A percentile compares a stretch with the other conserved stretches of the same genome.
Conservation (phyloP, 805 yeast genomes). For the Monosporozyma solicola region DNA sequence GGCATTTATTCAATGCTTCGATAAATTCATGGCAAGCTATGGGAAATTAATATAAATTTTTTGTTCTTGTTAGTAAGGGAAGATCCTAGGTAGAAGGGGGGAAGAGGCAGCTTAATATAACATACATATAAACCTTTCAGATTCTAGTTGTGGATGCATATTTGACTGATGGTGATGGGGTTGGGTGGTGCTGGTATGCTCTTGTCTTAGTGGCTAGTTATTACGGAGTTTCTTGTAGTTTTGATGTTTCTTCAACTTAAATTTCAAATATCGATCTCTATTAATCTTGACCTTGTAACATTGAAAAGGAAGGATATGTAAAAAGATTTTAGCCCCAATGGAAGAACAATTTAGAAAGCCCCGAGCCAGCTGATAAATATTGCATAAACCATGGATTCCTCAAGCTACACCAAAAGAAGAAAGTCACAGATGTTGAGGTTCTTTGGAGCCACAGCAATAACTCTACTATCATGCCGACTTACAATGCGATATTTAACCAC, state of each 20-base stretch:
- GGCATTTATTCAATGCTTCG: constrained; percentile 85
- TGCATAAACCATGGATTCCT: background rate
- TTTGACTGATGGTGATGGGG: background rate
- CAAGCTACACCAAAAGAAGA: constrained; percentile 50
- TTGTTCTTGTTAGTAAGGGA: constrained; percentile 8
- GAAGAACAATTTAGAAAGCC: too few species aligned
- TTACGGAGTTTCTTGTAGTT: background rate
- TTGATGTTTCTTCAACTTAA: background rate
- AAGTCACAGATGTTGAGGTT: constrained; percentile 66
- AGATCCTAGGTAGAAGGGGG: background rate
- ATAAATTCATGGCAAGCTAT: constrained; percentile 71
- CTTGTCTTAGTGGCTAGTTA: background rate
- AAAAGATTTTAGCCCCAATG: too few species aligned
- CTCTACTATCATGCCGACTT: constrained; percentile 62
- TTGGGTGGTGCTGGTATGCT: background rate
- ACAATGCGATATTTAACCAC: constrained; percentile 67
- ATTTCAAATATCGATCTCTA: background rate
- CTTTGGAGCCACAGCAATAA: constrained; percentile 61
- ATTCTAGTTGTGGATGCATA: constrained; percentile 50
- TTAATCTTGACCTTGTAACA: background rate
- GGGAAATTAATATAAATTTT: background rate
- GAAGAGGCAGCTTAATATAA: background rate
- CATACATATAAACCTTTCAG: constrained; percentile 40
- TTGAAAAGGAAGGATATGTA: background rate
- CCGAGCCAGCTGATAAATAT: too few species aligned